A percentile compares a stretch with the other conserved stretches of the same genome.
These are phyloP conservation scores for Seiridium unicorne DNA, from an alignment of 2,329 filamentous ascomycete species.

Conservation along the genomic window DNA sequence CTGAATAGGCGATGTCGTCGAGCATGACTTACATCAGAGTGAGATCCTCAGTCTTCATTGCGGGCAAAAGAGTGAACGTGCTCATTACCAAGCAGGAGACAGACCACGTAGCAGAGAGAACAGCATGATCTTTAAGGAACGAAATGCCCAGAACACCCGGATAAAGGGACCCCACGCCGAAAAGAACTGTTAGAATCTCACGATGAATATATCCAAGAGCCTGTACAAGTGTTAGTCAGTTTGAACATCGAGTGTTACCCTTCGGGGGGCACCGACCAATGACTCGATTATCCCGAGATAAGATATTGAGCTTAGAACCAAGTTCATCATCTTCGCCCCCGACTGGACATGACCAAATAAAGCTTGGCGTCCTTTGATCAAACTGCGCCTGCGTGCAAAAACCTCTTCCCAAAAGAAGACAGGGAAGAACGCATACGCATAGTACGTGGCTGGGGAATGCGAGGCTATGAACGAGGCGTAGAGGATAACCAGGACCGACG, in stretches of 20 bases:
- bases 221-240: slow-evolving; percentile 38
- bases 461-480: slow-evolving; percentile 81
- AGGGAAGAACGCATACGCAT: slow-evolving; percentile 88
- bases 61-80: slow-evolving; percentile 80
- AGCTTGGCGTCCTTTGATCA: slow-evolving; percentile 63
- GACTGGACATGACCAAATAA: slow-evolving; percentile 70
- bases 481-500: slow-evolving; percentile 70
- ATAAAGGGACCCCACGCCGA: slow-evolving; percentile 75
- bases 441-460: slow-evolving; percentile 79
- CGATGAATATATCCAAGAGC: slow-evolving; percentile 90
- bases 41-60: slow-evolving; percentile 78
- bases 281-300: slow-evolving; percentile 78
- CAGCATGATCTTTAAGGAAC: slow-evolving; percentile 67
- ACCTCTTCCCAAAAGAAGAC: slow-evolving; percentile 97
- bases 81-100: slow-evolving; percentile 81
- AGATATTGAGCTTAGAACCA: slow-evolving; percentile 61
- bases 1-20: background rate
- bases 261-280: slow-evolving; percentile 51
- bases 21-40: slow-evolving; percentile 30
- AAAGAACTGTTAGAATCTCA: slow-evolving; percentile 81
- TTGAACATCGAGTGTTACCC: slow-evolving; percentile 10
- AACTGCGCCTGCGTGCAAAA: slow-evolving; percentile 70
- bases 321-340: slow-evolving; percentile 51
- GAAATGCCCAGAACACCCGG: slow-evolving; percentile 69
- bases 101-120: slow-evolving; percentile 70